phyloP scores from a whole-genome alignment of 768 basidiomycete genomes.

The Dictyophora rubrovolvata region DNA sequence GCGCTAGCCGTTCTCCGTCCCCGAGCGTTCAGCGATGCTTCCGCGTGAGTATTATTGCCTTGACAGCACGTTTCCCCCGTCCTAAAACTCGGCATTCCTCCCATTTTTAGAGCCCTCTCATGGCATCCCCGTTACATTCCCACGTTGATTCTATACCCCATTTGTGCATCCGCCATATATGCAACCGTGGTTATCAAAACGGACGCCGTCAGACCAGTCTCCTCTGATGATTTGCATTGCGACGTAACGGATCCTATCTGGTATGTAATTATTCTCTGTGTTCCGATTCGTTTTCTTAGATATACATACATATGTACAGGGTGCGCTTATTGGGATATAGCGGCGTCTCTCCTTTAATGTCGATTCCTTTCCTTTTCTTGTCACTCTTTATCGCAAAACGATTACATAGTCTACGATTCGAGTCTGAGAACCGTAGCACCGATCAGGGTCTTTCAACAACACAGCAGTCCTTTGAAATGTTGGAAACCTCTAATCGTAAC shows the following conservation, averaged over 20 bases:
- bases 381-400: conserved; percentile 32
- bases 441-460: background rate
- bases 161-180: conserved; percentile 33
- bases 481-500: background rate
- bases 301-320: conserved; percentile 26
- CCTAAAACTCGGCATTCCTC: background rate
- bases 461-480: background rate
- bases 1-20: conserved; percentile 30
- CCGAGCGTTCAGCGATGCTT: conserved; percentile 20
- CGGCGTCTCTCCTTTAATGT: conserved; percentile 40
- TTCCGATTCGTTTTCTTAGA: no score
- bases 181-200: conserved; percentile 33
- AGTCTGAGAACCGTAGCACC: background rate
- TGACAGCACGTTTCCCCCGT: background rate
- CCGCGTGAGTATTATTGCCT: background rate
- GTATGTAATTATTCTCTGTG: conserved; percentile 22
- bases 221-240: conserved; percentile 43
- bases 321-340: conserved; percentile 55
- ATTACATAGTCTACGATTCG: background rate
- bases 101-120: conserved; percentile 29
- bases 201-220: conserved; percentile 31
- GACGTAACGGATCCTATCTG: conserved; percentile 50
- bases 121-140: conserved; percentile 40
- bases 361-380: conserved; percentile 42
- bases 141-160: conserved; percentile 39